Evolutionary conservation across 495 filamentous ascomycete species (phyloP).

Genomic region (Eremomyces bilateralis): DNA sequence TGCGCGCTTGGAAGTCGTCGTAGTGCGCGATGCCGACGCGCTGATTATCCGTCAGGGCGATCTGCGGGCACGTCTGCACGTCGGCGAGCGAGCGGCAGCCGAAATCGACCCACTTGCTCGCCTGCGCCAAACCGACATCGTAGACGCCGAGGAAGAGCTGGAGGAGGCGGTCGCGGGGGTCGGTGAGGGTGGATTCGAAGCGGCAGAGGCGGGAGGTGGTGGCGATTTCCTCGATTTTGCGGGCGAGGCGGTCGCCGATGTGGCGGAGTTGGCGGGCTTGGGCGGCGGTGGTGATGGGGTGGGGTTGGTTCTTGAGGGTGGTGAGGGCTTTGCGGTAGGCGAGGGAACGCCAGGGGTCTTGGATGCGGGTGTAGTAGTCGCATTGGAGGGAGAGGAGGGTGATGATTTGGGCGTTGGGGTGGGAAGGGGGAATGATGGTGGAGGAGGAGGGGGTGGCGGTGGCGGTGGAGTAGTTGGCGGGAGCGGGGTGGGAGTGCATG

Average conservation of each 20-base stretch:
- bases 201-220: slow-evolving; percentile 50
- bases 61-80: slow-evolving; percentile 36
- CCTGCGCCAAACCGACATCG: slow-evolving; percentile 49
- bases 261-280: slow-evolving; percentile 47
- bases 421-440: not conserved
- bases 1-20: slow-evolving; percentile 62
- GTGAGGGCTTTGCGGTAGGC: slow-evolving; percentile 67
- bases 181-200: slow-evolving; percentile 42
- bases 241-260: slow-evolving; percentile 56
- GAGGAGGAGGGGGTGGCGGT: not conserved
- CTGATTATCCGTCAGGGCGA: slow-evolving; percentile 49
- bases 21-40: slow-evolving; percentile 61
- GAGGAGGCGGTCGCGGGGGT: slow-evolving; percentile 40
- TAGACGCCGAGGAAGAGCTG: slow-evolving; percentile 59
- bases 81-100: slow-evolving; percentile 60
- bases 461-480: not conserved
- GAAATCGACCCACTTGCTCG: slow-evolving; percentile 55
- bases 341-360: slow-evolving; percentile 59
- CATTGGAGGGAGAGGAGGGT: slow-evolving; percentile 63
- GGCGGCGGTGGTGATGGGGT: slow-evolving; percentile 40
- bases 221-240: slow-evolving; percentile 84
- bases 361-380: slow-evolving; percentile 51
- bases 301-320: slow-evolving; percentile 42
- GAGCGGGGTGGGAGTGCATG: not conserved
- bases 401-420: slow-evolving; percentile 55